Base-by-base conservation (phyloP, 2,329 filamentous ascomycete species). In the Sporothrix luriei region DNA sequence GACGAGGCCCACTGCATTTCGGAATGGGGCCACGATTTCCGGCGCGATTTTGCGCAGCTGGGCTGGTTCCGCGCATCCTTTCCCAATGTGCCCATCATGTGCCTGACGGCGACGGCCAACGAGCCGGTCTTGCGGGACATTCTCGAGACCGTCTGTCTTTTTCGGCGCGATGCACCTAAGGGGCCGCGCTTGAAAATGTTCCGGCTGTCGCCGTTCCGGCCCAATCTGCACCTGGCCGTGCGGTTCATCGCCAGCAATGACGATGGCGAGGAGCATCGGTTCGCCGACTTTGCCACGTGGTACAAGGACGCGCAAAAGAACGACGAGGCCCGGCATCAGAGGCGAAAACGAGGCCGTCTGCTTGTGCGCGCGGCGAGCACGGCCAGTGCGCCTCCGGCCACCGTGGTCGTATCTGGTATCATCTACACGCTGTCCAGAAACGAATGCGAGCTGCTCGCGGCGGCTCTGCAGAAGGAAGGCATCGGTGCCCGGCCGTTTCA, bases 1-100 rank as follows among this genome's bases (percentile, higher is more conserved):
- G 94, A 98, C 76, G 94, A 98, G 80, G 94, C 94, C 2, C 94
- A 98, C 78, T 98, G 94, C 78, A 97, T 98, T 74, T 97, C 92
- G 29, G 94, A 97, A 88, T 97, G 94, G 94, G 94, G 94, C 1
- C 94, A 98, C 78, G 94, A 98, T 78, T 98, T 98, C 77, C 90
- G 94, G n/a, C 91, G 90, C 48, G 91, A 93, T 70, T 98, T 97
- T 80, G 93, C 95, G 76, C 87, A 90, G 24, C 84, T 98, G 7
- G 90, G 87, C 2, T 97, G 92, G 88, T 95, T 98, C 82, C 90
- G 91, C 74, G 84, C 88, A 64, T 88, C 88, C 6, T 93, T 95
- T 73, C 92, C 93, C 0, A 86, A 91, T 69, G 92, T 97, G 0
- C 94, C 94, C 4, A 91, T 98, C 72, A 97, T 95, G 79, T 97